Percentiles rank a stretch among this genome's conserved stretches.
phyloP scores from a whole-genome alignment of 2,329 filamentous ascomycete genomes.

The Venturia oleaginea region DNA sequence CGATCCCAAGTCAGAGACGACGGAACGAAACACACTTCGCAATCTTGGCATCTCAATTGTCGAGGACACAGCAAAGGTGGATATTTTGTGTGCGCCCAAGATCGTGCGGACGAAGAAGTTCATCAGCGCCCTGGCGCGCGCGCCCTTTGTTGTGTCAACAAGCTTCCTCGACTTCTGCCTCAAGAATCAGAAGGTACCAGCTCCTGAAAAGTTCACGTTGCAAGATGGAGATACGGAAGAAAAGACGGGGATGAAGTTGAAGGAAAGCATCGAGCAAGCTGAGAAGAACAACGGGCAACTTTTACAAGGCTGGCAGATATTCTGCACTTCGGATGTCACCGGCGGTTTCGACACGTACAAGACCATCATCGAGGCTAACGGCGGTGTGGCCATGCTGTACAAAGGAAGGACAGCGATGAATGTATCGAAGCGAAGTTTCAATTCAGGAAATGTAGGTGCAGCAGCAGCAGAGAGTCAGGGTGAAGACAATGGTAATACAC shows the following conservation, averaged over 20 bases:
- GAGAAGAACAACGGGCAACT: slow-evolving; percentile 68
- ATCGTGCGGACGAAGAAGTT: slow-evolving; percentile 92
- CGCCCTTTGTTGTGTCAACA: slow-evolving; percentile 66
- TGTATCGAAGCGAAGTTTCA: slow-evolving; percentile 32
- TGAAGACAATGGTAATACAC: slow-evolving; percentile 44
- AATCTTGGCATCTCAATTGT: slow-evolving; percentile 75
- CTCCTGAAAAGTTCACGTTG: slow-evolving; percentile 57
- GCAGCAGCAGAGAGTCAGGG: slow-evolving; percentile 41
- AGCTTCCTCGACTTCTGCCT: slow-evolving; percentile 72
- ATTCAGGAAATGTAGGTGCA: slow-evolving; percentile 39
- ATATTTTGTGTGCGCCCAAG: slow-evolving; percentile 78
- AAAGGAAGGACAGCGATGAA: slow-evolving; percentile 61
- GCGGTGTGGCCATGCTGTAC: slow-evolving; percentile 72
- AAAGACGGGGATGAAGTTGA: slow-evolving; percentile 59
- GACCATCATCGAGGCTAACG: slow-evolving; percentile 79
- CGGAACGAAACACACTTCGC: slow-evolving; percentile 65
- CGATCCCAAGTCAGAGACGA: slow-evolving; percentile 63
- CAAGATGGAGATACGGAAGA: slow-evolving; percentile 65
- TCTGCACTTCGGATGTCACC: slow-evolving; percentile 70
- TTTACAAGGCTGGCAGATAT: slow-evolving; percentile 67
- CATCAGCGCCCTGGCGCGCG: slow-evolving; percentile 73
- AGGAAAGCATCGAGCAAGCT: slow-evolving; percentile 60
- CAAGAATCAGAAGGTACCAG: slow-evolving; percentile 54
- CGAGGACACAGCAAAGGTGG: slow-evolving; percentile 64
- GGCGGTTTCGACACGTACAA: slow-evolving; percentile 80